Evolutionary conservation across 2,329 filamentous ascomycete genomes (phyloP).

Genomic region (Mycosphaerella sp.): DNA sequence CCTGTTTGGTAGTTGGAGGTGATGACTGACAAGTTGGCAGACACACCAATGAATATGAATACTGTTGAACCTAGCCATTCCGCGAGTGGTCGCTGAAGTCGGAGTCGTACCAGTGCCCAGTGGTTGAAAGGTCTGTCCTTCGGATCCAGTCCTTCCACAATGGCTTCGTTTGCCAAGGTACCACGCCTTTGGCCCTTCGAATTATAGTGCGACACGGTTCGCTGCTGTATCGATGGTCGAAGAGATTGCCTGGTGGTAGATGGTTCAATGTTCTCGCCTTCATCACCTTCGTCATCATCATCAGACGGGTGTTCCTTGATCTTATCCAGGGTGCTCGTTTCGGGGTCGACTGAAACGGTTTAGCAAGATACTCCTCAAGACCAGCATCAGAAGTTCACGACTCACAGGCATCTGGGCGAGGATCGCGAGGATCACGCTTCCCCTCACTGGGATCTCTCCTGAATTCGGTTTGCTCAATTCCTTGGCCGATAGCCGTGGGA

Average conservation of each 20-base stretch:
- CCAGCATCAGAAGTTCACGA: not conserved
- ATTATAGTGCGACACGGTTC: slow-evolving; percentile 6
- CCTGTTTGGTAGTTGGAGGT: slow-evolving; percentile 34
- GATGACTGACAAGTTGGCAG: slow-evolving; percentile 33
- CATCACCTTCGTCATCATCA: not conserved
- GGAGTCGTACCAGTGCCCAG: slow-evolving; percentile 51
- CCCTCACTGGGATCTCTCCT: not conserved
- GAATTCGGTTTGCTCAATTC: not conserved
- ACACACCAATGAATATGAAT: slow-evolving; percentile 22
- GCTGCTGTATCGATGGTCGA: slow-evolving; percentile 3
- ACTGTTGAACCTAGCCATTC: slow-evolving; percentile 50
- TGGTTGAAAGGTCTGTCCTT: slow-evolving; percentile 26
- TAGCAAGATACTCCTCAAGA: not conserved
- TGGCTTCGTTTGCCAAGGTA: slow-evolving; percentile 11
- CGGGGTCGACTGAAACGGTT: slow-evolving; percentile 4
- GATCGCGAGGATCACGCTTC: slow-evolving; percentile 7
- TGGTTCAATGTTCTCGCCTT: not conserved
- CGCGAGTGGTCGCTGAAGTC: slow-evolving; percentile 54
- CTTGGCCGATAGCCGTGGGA: slow-evolving; percentile 10
- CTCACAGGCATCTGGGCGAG: slow-evolving; percentile 1
- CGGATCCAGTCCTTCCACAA: slow-evolving; percentile 4
- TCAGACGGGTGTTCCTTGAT: slow-evolving; percentile 5
- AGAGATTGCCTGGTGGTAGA: not conserved
- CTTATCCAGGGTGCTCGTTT: slow-evolving; percentile 1
- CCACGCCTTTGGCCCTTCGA: slow-evolving; percentile 8